Conservation (phyloP, 2,329 filamentous ascomycete species). For the Alternaria novae-zelandiae region DNA sequence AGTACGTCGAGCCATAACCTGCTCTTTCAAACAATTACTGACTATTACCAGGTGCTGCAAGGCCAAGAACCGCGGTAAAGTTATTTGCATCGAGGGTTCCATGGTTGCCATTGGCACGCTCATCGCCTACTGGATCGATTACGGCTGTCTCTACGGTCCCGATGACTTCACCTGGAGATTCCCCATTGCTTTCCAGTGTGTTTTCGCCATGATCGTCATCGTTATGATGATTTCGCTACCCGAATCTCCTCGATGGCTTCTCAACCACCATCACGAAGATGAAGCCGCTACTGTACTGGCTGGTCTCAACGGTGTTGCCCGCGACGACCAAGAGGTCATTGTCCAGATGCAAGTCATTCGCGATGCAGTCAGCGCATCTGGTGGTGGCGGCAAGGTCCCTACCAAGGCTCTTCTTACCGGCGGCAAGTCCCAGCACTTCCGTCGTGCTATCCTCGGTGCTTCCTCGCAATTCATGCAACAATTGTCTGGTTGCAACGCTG, state of each 20-base stretch:
- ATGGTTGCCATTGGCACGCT: conserved; percentile 57
- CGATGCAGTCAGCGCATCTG: conserved; percentile 55
- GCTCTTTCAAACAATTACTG: background rate
- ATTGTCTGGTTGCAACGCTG: conserved; percentile 47
- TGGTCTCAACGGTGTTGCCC: conserved; percentile 53
- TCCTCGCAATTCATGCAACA: conserved; percentile 70
- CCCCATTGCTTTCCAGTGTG: conserved; percentile 59
- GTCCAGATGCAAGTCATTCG: conserved; percentile 67
- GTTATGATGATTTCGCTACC: conserved; percentile 46
- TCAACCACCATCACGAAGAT: conserved; percentile 48
- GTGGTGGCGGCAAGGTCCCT: conserved; percentile 42
- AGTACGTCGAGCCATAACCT: conserved; percentile 37
- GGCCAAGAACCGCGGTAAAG: conserved; percentile 63
- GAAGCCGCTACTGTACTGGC: conserved; percentile 58
- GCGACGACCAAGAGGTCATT: conserved; percentile 62
- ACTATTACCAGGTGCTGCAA: conserved; percentile 44
- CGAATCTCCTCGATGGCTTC: conserved; percentile 42
- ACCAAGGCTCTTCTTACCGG: conserved; percentile 61
- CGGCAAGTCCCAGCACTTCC: conserved; percentile 69
- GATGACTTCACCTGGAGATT: conserved; percentile 54
- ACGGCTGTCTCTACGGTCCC: conserved; percentile 47
- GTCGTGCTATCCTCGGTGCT: conserved; percentile 65
- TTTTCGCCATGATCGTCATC: conserved; percentile 51
- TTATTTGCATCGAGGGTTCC: conserved; percentile 65
- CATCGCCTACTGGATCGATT: conserved; percentile 61